Base-by-base conservation (phyloP, 1,139 yeast genomes). In the Sugiyamaella xylanicola region DNA sequence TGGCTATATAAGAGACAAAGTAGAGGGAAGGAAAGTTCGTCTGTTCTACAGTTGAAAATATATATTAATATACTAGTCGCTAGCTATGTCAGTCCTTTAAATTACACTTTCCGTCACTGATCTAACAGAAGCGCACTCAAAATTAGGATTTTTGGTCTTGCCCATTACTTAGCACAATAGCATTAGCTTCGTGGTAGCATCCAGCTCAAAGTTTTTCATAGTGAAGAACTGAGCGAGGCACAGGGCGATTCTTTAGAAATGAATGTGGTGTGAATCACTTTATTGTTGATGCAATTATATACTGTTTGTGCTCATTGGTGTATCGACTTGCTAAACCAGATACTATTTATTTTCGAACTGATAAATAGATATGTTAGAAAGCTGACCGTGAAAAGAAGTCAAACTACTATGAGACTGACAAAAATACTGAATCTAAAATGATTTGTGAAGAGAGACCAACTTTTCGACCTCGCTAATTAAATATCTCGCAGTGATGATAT, bases 111-210 rank as follows among this genome's bases (percentile, higher is more conserved):
- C 56, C 56, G 45, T 54, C 56, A 54, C 47, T 49, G 7, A 20
- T 49, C 56, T 48, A 54, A 54, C 44, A 44, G 56, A 45, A 54
- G 56, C 56, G 56, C 56, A 54, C 56, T 54, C 56, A 54, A 54
- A 54, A 49, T 16, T 39, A 54, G 56, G 53, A 44, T 49, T 15
- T 49, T 44, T 22, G 35, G n/a, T 54, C 56, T 54, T 16, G 56
- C 56, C 56, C 45, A 39, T 49, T 54, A 40, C 37, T 32, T 8
- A 4, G 15, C 8, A n/a, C 37, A n/a, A n/a, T 15, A 4, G 13
- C 37, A 8, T 32, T 11, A 32, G 8, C 4, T 4, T 32, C 15
- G 37, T n/a, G 37, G 37, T 15, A 32, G 37, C 8, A 54, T 54
- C 56, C 56, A 54, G 56, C 56, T 54, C 56, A 32, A 54, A 54